Evolutionary conservation across 768 basidiomycete genomes (phyloP).

Genomic region (Suillus lakei): DNA sequence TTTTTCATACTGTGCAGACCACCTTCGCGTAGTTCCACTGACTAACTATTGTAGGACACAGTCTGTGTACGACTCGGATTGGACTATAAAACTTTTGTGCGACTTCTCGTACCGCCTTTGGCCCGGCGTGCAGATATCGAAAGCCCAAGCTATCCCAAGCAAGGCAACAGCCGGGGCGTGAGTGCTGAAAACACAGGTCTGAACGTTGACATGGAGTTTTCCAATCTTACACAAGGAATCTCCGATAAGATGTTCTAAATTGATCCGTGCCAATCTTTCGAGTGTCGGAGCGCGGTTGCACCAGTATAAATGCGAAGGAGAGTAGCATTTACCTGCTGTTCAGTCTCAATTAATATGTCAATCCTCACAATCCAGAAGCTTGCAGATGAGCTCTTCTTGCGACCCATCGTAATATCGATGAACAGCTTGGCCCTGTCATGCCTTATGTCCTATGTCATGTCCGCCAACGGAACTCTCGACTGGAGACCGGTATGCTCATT

Average conservation of each 20-base stretch:
- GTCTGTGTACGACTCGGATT: not conserved
- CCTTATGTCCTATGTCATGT: not conserved
- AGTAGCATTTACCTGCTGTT: not conserved
- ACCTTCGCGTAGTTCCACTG: not conserved
- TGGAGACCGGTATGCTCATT: not conserved
- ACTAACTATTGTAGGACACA: not conserved
- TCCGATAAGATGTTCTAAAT: not conserved
- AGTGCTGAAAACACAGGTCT: not conserved
- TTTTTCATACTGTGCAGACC: not conserved
- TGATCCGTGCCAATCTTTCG: not conserved
- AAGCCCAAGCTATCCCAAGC: not conserved
- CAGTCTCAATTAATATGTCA: not conserved
- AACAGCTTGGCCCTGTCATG: not conserved
- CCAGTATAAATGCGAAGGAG: not conserved
- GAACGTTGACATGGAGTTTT: not conserved
- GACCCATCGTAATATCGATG: not conserved
- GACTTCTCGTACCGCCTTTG: not conserved
- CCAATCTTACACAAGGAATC: not conserved
- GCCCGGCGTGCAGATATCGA: no score
- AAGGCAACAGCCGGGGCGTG: not conserved
- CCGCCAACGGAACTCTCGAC: not conserved
- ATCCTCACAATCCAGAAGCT: not conserved
- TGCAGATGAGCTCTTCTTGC: not conserved
- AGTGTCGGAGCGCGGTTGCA: not conserved
- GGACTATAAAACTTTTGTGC: not conserved